A percentile compares a stretch with the other conserved stretches of the same genome.
Conservation (phyloP, 148 eudicot species). For the Agrostemma githago region DNA sequence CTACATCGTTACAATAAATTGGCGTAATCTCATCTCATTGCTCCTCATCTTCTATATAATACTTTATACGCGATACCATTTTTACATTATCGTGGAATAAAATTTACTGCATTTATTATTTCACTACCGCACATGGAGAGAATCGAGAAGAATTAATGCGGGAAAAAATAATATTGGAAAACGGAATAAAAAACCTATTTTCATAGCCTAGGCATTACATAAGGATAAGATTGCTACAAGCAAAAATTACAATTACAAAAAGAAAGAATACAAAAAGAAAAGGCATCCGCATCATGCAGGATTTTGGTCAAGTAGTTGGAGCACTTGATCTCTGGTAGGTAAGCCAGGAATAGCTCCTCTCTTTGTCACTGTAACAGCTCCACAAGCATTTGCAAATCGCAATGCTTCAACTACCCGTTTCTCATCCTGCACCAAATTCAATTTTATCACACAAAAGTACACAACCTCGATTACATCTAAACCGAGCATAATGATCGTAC, state of each 20-base stretch:
- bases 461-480: not conserved
- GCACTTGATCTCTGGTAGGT: constrained; percentile 60
- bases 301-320: constrained; percentile 36
- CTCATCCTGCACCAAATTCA: constrained; percentile 53
- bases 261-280: not conserved
- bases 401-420: constrained; percentile 54
- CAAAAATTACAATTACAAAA: constrained; percentile 1
- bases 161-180: not conserved
- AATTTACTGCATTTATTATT: no score
- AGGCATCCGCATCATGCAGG: constrained; percentile 23
- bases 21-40: not conserved
- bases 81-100: not conserved
- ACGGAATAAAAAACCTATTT: not conserved
- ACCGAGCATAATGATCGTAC: not conserved
- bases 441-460: not conserved
- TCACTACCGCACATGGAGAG: not conserved
- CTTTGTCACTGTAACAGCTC: constrained; percentile 69
- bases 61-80: not conserved
- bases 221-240: constrained; percentile 12
- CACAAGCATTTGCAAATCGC: constrained; percentile 78
- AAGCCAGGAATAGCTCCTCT: constrained; percentile 79
- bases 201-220: constrained; percentile 11
- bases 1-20: no score
- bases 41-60: no score
- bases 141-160: not conserved